These are phyloP conservation scores for Boletales sp. DNA, from an alignment of 768 basidiomycete genomes.

Conservation along the genomic window DNA sequence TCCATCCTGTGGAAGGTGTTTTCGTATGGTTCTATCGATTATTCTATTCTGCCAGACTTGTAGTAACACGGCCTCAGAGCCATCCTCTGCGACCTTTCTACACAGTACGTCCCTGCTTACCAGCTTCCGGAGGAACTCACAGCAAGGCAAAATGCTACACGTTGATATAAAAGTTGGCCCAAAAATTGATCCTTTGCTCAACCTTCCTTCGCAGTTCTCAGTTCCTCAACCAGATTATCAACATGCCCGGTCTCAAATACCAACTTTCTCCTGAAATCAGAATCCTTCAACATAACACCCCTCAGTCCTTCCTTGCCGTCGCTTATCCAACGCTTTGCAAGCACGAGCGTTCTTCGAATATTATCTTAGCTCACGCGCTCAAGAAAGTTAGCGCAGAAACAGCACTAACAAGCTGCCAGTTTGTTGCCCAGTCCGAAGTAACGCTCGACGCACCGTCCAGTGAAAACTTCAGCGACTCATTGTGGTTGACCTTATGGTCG, in stretches of 20 bases:
- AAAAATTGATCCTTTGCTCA: neutral
- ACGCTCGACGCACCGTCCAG: slow-evolving; percentile 20
- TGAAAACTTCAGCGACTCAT: slow-evolving; percentile 24
- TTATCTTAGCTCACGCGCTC: slow-evolving; percentile 50
- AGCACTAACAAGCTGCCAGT: slow-evolving; percentile 35
- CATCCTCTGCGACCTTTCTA: slow-evolving; percentile 8
- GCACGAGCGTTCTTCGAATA: slow-evolving; percentile 49
- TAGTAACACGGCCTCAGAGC: neutral
- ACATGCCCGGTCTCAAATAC: slow-evolving; percentile 31
- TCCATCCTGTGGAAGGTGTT: slow-evolving; percentile 26
- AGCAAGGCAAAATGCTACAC: slow-evolving; percentile 7
- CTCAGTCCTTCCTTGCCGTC: slow-evolving; percentile 39
- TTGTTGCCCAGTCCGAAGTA: slow-evolving; percentile 33
- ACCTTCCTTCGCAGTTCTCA: slow-evolving; percentile 1
- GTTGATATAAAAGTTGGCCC: slow-evolving; percentile 10
- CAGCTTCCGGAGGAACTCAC: slow-evolving; percentile 20
- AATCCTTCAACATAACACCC: slow-evolving; percentile 38
- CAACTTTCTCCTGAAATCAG: slow-evolving; percentile 18
- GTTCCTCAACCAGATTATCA: neutral
- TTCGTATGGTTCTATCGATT: no score
- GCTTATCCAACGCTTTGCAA: slow-evolving; percentile 40
- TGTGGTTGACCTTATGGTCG: slow-evolving; percentile 54
- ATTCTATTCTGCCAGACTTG: neutral
- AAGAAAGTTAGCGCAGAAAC: slow-evolving; percentile 38
- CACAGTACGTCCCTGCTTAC: slow-evolving; percentile 9